Evolutionary conservation across 192 early-diverging fungal species (phyloP), one percentile per base, ranked within the genome.

Genomic region (Powellomyces hirtus): DNA sequence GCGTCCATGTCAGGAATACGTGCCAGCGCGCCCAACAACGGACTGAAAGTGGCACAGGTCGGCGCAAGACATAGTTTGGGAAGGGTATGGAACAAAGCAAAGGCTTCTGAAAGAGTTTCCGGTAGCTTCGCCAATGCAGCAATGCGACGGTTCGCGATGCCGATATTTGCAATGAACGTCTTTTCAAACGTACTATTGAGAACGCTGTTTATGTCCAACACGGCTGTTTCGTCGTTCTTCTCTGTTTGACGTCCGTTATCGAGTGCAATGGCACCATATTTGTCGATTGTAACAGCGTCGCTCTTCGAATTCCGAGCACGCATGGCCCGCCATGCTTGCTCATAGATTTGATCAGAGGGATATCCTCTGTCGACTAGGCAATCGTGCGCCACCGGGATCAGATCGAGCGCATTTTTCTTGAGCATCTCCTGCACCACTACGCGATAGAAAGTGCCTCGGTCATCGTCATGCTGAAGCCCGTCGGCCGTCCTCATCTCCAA

Each of bases 371-470:
- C 22, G 10, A 53, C 0, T 16, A 71, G 30, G 10, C 62, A 38
- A 10, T 20, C 34, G 38, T 63, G 60, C 31, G 42, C 34, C 27
- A 14, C 52, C 18, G 31, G 29, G 22, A 63, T 22, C 5, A 49
- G 2, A n/a, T 26, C 18, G 18, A 52, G 16, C n/a, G 29, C 60
- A 24, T 56, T 27, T 22, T 30, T 6, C 10, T n/a, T 52, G 29
- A 71, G 30, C n/a, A 63, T 18, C 20, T 62, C 69, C 4, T 14
- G n/a, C 11, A 71, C 36, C 7, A 38, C 59, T 26, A 56, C 50
- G 0, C 69, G 69, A 53, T 71, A 71, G 16, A 71, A 49, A 13
- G 33, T 26, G 24, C 44, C 37, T 0, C 49, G 69, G 29, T 62
- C 46, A 8, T 46, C 40, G 8, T 22, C 26, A 34, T 22, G 53